Evolutionary conservation across 2,329 filamentous ascomycete genomes (phyloP).

Genomic region (Didymosphaeria variabile): DNA sequence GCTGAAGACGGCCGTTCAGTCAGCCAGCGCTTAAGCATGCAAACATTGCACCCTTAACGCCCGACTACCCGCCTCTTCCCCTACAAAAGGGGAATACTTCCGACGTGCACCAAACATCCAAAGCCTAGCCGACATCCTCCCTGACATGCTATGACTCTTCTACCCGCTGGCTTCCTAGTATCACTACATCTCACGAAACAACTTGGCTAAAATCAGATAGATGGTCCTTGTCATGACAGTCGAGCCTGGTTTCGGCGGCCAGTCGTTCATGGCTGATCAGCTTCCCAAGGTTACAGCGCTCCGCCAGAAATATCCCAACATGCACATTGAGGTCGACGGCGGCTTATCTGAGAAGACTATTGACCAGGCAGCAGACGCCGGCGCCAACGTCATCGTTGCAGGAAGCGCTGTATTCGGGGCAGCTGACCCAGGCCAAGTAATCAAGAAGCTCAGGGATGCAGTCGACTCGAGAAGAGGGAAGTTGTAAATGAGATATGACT

Average conservation of each 20-base stretch:
- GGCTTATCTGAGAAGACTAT: slow-evolving; percentile 89
- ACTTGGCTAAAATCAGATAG: slow-evolving; percentile 57
- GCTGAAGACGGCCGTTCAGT: slow-evolving; percentile 38
- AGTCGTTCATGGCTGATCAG: slow-evolving; percentile 98
- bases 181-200: slow-evolving; percentile 19
- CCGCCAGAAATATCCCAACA: slow-evolving; percentile 82
- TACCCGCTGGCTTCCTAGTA: slow-evolving; percentile 26
- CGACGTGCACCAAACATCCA: slow-evolving; percentile 18
- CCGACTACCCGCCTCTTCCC: slow-evolving; percentile 27
- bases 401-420: slow-evolving; percentile 96
- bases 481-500: slow-evolving; percentile 26
- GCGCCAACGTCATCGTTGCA: slow-evolving; percentile 97
- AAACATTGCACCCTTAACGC: slow-evolving; percentile 21
- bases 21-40: slow-evolving; percentile 45
- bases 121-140: slow-evolving; percentile 1
- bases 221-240: slow-evolving; percentile 99
- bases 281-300: slow-evolving; percentile 91
- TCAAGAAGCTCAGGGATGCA: slow-evolving; percentile 78
- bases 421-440: slow-evolving; percentile 85
- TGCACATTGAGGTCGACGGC: slow-evolving; percentile 98
- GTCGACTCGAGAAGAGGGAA: slow-evolving; percentile 70
- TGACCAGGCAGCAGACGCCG: slow-evolving; percentile 91
- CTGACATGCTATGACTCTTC: slow-evolving; percentile 19
- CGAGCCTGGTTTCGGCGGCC: slow-evolving; percentile 94
- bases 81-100: slow-evolving; percentile 27